Base-by-base conservation (phyloP, 164 flowering plant genomes). In the Cinnamomum chago region DNA sequence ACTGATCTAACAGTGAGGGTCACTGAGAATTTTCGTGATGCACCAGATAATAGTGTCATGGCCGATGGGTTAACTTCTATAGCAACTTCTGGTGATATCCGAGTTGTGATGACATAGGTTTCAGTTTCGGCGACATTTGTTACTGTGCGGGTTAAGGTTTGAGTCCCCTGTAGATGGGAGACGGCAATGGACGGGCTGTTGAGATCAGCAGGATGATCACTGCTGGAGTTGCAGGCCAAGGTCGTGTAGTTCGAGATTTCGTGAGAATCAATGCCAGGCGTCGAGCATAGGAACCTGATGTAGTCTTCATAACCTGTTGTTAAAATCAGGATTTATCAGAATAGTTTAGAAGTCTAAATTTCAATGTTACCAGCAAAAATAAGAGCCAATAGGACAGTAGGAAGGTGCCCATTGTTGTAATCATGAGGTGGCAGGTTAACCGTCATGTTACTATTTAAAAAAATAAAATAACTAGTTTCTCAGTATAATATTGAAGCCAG, bases 151-250 rank as follows among this genome's bases (percentile, higher is more conserved):
- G 88, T 86, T 7, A 92, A 86, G 2, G 90, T 87, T 62, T 79
- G 87, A 65, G 91, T 90, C 65, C 88, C 84, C 70, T 88, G 95
- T 2, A 93, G 93, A 77, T 88, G 97, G 70, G 98, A 82, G 70
- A 95, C 72, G 14, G 96, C 78, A 76, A 95, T 95, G 1, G 99
- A 92, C 50, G 99, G 98, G 9, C 82, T 72, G 85, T 95, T 95
- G 77, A 95, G 84, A 76, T 93, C 89, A 18, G 86, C 80, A 23
- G 98, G 95, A 30, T 82, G 88, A 72, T 87, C 89, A 52, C 84
- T 80, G 72, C 87, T 83, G 80, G 83, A 84, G 81, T 93, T 93
- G 90, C 99, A 95, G 28, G 86, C 82, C 2, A 79, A 70, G 78
- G 75, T 78, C 5, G 97, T 93, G 88, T 81, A 86, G 75, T 92